Percentiles rank a stretch among this genome's conserved stretches.
Evolutionary conservation across 345 rosid species (phyloP).

Genomic region (Gossypium anomalum): DNA sequence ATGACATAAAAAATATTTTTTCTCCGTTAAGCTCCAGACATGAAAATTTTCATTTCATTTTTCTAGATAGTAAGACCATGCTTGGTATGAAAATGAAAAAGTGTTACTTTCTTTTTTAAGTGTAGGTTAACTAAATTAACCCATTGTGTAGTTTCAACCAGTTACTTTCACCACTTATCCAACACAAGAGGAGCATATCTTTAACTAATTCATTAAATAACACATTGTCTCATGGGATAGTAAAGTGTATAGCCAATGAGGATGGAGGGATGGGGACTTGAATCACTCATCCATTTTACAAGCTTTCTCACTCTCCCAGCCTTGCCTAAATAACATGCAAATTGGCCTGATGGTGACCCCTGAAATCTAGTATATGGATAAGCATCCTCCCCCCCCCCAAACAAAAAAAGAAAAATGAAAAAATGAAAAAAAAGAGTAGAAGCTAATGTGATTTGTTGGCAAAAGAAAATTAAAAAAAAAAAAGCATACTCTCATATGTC

Average conservation of each 20-base stretch:
- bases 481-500: background rate
- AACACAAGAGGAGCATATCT: too few species aligned
- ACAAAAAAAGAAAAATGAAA: background rate
- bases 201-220: too few species aligned
- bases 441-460: background rate
- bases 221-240: background rate
- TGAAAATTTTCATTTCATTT: too few species aligned
- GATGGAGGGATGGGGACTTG: background rate
- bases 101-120: too few species aligned
- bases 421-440: background rate
- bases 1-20: too few species aligned
- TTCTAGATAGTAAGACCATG: too few species aligned
- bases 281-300: background rate
- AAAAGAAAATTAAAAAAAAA: background rate
- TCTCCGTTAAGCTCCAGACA: too few species aligned
- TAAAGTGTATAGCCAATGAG: background rate
- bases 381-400: background rate
- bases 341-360: background rate
- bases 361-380: background rate
- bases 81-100: too few species aligned
- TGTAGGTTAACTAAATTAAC: too few species aligned
- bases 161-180: too few species aligned
- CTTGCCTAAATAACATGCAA: background rate
- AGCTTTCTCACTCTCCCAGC: background rate
- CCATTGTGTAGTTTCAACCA: too few species aligned